A percentile compares a stretch with the other conserved stretches of the same genome.
phyloP scores from a whole-genome alignment of 129 eudicot genomes.

The Tagetes patula region DNA sequence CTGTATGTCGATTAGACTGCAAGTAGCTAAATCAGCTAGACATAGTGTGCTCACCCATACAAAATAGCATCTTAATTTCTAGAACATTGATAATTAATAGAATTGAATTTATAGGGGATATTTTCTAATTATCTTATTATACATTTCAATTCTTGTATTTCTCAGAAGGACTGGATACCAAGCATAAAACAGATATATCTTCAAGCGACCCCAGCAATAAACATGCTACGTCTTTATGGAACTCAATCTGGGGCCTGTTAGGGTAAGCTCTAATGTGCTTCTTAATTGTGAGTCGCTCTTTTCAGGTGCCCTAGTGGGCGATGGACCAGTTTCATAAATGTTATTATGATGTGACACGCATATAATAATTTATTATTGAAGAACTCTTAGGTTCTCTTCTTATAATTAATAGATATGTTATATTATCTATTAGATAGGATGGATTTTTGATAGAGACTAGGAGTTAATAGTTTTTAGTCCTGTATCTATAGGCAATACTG shows the following conservation, averaged over 20 bases:
- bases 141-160: neutral
- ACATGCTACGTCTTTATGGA: conserved; percentile 46
- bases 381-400: no score
- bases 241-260: conserved; percentile 46
- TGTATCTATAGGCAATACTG: neutral
- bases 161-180: conserved; percentile 22
- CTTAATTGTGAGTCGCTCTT: neutral
- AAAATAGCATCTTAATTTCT: neutral
- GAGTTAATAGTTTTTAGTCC: neutral
- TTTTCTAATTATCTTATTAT: neutral
- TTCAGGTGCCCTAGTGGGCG: conserved; percentile 9
- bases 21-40: conserved; percentile 1
- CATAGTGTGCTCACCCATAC: neutral
- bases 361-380: neutral
- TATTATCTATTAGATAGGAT: neutral
- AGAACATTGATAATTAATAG: neutral
- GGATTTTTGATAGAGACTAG: no score
- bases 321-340: conserved; percentile 7
- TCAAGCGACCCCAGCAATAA: conserved; percentile 33
- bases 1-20: neutral
- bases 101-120: neutral
- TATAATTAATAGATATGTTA: neutral
- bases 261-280: conserved; percentile 45
- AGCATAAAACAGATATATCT: conserved; percentile 27
- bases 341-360: neutral